A percentile compares a stretch with the other conserved stretches of the same genome.
Conservation (phyloP, 345 rosid species). For the Gossypium arboreum region DNA sequence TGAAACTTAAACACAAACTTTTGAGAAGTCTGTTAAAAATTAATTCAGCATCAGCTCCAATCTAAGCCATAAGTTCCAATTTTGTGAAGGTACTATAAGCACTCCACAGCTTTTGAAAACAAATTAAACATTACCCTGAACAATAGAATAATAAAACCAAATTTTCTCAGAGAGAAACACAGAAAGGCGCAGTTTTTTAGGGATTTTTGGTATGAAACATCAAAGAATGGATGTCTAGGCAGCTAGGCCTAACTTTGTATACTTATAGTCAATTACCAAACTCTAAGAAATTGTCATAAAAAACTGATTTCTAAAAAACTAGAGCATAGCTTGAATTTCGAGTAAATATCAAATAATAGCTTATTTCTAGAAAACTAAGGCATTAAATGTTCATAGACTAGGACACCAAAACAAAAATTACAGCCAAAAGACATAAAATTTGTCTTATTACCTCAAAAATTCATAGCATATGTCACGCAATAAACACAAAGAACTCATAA, state of each 20-base stretch:
- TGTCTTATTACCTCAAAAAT: not conserved
- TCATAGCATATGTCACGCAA: not conserved
- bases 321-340: not conserved
- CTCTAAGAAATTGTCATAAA: not conserved
- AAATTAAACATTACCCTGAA: not conserved
- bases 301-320: not conserved
- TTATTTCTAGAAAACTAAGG: not conserved
- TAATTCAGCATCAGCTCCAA: constrained; percentile 2
- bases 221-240: not conserved
- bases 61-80: not conserved
- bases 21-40: not conserved
- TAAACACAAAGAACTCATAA: not conserved
- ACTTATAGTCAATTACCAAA: not conserved
- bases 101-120: not conserved
- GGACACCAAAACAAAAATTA: not conserved
- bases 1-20: not conserved
- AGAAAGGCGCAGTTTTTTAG: not conserved
- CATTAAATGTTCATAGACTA: not conserved
- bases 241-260: not conserved
- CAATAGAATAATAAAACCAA: not conserved
- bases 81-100: not conserved
- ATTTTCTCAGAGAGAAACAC: not conserved
- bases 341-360: not conserved
- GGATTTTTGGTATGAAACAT: not conserved
- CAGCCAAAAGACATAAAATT: not conserved